A percentile compares a stretch with the other conserved stretches of the same genome.
Evolutionary conservation across 1,139 yeast genomes (phyloP).

Genomic region (Saccharomyces pastorianus): DNA sequence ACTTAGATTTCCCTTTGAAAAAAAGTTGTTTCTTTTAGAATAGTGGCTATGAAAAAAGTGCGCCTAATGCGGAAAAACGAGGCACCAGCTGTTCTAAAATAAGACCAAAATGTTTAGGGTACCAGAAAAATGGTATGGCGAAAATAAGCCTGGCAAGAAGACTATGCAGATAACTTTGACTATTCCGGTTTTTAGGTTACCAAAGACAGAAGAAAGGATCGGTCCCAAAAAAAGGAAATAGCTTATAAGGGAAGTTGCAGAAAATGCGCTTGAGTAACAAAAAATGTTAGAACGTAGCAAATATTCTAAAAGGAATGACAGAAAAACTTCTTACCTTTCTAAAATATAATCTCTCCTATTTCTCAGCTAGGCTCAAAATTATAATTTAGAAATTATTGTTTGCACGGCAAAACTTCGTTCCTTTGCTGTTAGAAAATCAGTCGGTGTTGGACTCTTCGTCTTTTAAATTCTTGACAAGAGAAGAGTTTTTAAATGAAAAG

Average conservation of each 20-base stretch:
- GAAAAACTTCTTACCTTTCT: neutral
- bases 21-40: neutral
- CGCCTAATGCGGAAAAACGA: neutral
- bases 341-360: neutral
- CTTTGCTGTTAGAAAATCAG: neutral
- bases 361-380: neutral
- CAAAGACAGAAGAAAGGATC: neutral
- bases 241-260: neutral
- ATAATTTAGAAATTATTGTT: neutral
- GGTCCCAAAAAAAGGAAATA: neutral
- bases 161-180: neutral
- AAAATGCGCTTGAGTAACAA: neutral
- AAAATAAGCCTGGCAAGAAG: neutral
- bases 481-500: neutral
- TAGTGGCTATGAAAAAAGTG: neutral
- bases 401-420: neutral
- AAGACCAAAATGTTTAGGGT: neutral
- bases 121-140: neutral
- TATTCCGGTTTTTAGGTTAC: neutral
- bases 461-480: neutral
- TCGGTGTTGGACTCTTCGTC: neutral
- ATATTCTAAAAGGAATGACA: neutral
- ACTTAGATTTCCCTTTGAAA: neutral
- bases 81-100: slow-evolving; percentile 1
- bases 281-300: neutral